Conservation (phyloP, 805 yeast species). For the Groenewaldozyma tartarivorans region DNA sequence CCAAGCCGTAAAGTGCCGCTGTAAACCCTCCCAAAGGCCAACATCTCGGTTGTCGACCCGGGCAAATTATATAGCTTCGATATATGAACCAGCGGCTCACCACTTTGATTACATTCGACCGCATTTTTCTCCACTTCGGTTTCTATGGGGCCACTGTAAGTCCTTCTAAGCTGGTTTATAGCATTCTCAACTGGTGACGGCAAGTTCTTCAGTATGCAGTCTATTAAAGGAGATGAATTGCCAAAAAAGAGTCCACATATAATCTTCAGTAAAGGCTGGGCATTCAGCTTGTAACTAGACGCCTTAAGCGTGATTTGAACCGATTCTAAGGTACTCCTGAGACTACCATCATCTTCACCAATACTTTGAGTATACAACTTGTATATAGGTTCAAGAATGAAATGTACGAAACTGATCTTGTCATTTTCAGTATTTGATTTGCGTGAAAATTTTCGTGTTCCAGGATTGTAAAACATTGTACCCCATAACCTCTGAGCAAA, state of each 20-base stretch:
- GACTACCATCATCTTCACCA: constrained; percentile 37
- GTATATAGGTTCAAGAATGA: constrained; percentile 72
- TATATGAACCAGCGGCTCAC: constrained; percentile 43
- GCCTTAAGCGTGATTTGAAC: constrained; percentile 36
- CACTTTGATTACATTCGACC: constrained; percentile 28
- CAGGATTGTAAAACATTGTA: constrained; percentile 42
- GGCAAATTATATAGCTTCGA: constrained; percentile 47
- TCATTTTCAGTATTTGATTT: constrained; percentile 23
- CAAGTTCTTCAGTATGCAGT: constrained; percentile 30
- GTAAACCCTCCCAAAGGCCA: constrained; percentile 51
- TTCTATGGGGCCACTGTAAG: constrained; percentile 27
- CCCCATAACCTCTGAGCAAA: constrained; percentile 71
- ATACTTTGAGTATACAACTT: constrained; percentile 57
- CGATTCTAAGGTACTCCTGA: constrained; percentile 37
- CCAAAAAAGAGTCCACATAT: constrained; percentile 50
- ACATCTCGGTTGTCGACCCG: constrained; percentile 39
- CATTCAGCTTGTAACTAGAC: constrained; percentile 35
- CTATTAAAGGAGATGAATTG: constrained; percentile 42
- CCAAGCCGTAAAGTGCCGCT: constrained; percentile 50
- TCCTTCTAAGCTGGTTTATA: constrained; percentile 17
- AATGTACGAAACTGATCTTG: constrained; percentile 44
- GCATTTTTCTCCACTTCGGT: constrained; percentile 19
- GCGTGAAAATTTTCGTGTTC: constrained; percentile 36
- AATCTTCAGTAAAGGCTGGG: constrained; percentile 45
- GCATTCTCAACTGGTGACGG: constrained; percentile 34